Base-by-base conservation (phyloP, 1,139 yeast species). In the Hansenula anomala region DNA sequence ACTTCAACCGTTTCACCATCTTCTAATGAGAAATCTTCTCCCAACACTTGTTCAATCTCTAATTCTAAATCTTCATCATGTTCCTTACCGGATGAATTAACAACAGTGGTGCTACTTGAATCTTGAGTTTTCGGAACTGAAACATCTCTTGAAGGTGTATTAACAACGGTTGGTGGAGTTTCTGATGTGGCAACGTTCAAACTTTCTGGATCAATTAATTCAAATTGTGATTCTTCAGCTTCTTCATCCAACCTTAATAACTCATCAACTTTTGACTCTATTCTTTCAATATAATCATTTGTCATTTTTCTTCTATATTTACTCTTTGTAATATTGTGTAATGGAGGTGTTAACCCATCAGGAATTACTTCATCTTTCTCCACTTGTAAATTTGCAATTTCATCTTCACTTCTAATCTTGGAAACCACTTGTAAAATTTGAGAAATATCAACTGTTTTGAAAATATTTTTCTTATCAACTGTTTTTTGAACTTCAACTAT, bases 401-500 rank as follows among this genome's bases (percentile, higher is more conserved):
- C 82, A 18, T 71, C 74, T 44, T 78, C 85, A 28, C 64, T 56
- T 37, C 78, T 71, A 9, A 89, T 72, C 8, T 74, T 69, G 40
- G 76, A 80, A 6, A 89, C 69, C 5, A 92, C 94, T 14, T 90
- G 64, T 36, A 94, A 65, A 67, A 94, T 85, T 60, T 94, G 97
- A 42, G 87, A 78, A 9, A 92, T 69, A 59, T 94, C 97, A 28
- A 89, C 71, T 0, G 94, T 80, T 57, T 94, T 94, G 66, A 84
- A 83, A 26, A 92, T 74, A 55, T 88, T 92, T 60, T 90, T 92
- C 55, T 84, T 77, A 58, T 94, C 98, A 23, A 90, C 77, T 3
- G 96, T 82, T 61, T 94, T 94, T 58, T 82, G 88, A 8, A 87
- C 78, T 58, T 94, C 98, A 5, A 89, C 77, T 11, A 90, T 63